phyloP scores from a whole-genome alignment of 345 rosid genomes.

The Streptanthus diversifolius region DNA sequence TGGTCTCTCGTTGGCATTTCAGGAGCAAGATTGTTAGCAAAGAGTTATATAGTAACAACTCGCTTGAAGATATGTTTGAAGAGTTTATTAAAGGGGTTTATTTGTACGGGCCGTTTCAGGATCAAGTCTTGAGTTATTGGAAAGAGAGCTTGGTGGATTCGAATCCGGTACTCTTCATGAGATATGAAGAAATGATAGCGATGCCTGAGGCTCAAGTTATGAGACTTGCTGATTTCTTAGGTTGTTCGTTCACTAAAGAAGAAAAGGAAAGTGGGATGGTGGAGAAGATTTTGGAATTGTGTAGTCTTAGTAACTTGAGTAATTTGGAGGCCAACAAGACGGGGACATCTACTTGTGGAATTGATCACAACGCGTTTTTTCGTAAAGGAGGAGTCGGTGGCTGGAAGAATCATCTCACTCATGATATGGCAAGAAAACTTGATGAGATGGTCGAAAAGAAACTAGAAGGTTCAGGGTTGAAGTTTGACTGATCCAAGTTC shows the following conservation, averaged over 20 bases:
- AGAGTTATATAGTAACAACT: background rate
- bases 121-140: background rate
- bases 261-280: background rate
- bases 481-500: background rate
- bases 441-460: background rate
- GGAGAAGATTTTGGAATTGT: background rate
- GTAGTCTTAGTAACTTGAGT: background rate
- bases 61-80: background rate
- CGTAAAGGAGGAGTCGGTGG: background rate
- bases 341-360: background rate
- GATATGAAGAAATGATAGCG: background rate
- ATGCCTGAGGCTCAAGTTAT: background rate
- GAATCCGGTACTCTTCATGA: background rate
- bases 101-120: background rate
- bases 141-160: background rate
- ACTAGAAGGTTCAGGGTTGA: background rate
- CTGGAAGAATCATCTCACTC: background rate
- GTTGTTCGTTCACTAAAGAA: background rate
- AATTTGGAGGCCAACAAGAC: background rate
- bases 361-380: background rate
- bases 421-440: background rate
- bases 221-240: background rate
- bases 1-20: background rate
- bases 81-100: background rate
- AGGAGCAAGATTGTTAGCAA: background rate